phyloP scores from a whole-genome alignment of 108 stramenopile species.

The Halocafeteria seosinensis region DNA sequence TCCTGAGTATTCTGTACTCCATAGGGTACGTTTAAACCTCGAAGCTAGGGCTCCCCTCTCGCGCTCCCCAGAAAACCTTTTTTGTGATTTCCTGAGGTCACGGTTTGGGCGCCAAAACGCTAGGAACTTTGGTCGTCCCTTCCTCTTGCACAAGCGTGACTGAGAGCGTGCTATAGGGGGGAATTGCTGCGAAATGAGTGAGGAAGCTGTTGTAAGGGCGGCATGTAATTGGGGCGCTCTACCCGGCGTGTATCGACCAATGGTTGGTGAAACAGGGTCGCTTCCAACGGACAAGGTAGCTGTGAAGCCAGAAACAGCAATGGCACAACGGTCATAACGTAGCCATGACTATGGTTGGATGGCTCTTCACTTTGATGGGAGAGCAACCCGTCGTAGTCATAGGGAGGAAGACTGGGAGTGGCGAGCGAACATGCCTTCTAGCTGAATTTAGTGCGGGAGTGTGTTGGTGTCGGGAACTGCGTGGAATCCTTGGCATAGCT shows the following conservation, averaged over 20 bases:
- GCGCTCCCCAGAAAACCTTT: background rate
- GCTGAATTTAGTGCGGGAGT: background rate
- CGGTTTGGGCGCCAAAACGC: background rate
- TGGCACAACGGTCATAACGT: too few relatives aligned
- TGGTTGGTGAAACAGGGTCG: too few relatives aligned
- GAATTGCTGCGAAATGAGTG: background rate
- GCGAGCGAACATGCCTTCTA: too few relatives aligned
- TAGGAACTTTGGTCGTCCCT: background rate
- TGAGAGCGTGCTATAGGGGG: background rate
- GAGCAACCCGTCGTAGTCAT: background rate
- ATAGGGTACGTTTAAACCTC: slow-evolving; percentile 25
- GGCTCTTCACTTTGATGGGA: too few relatives aligned
- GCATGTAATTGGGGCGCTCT: too few relatives aligned
- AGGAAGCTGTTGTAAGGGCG: too few relatives aligned
- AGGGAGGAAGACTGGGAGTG: background rate
- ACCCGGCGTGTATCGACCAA: too few relatives aligned
- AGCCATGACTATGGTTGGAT: too few relatives aligned
- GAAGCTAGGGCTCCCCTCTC: background rate
- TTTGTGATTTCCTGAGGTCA: background rate
- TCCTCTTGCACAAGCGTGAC: background rate
- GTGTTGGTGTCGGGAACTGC: background rate
- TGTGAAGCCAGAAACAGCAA: too few relatives aligned
- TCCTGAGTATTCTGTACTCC: slow-evolving; percentile 67
- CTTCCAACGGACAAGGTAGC: too few relatives aligned
- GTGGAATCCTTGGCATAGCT: background rate